A percentile compares a stretch with the other conserved stretches of the same genome.
Evolutionary conservation across 441 rosid genomes (phyloP).

Genomic region (Croton setiger): DNA sequence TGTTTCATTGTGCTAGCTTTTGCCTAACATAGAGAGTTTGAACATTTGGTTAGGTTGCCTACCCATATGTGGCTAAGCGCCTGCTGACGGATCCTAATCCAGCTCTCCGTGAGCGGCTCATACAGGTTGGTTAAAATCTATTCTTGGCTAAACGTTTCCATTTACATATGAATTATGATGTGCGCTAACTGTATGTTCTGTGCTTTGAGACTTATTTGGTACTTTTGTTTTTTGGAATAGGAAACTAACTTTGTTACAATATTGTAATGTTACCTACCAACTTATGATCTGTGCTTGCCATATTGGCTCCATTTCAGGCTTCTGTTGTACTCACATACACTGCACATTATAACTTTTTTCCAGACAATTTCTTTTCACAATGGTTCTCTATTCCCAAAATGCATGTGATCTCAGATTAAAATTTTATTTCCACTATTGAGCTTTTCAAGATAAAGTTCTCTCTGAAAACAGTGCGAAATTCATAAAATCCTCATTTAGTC

Average conservation of each 20-base stretch:
- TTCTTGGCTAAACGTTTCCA: neutral
- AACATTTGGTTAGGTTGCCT: constrained; percentile 65
- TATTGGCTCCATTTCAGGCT: neutral
- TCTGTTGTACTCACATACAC: neutral
- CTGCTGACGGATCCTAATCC: constrained; percentile 94
- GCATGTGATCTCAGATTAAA: too few relatives aligned
- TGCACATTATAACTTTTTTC: too few relatives aligned
- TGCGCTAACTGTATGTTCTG: neutral
- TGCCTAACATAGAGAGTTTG: constrained; percentile 3
- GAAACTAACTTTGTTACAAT: neutral
- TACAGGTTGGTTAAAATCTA: constrained; percentile 55
- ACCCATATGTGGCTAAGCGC: constrained; percentile 95
- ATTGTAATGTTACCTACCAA: neutral
- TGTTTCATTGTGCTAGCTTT: neutral
- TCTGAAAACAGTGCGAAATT: neutral
- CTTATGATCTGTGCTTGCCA: neutral
- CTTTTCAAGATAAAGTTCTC: neutral
- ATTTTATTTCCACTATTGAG: too few relatives aligned
- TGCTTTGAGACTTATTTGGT: neutral
- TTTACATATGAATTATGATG: neutral
- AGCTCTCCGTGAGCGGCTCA: constrained; percentile 87
- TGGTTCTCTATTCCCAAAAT: too few relatives aligned
- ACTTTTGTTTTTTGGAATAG: neutral
- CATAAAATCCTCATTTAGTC: neutral
- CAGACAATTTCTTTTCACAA: too few relatives aligned